Base-by-base conservation (phyloP, 495 filamentous ascomycete genomes). In the Cercophora samala region DNA sequence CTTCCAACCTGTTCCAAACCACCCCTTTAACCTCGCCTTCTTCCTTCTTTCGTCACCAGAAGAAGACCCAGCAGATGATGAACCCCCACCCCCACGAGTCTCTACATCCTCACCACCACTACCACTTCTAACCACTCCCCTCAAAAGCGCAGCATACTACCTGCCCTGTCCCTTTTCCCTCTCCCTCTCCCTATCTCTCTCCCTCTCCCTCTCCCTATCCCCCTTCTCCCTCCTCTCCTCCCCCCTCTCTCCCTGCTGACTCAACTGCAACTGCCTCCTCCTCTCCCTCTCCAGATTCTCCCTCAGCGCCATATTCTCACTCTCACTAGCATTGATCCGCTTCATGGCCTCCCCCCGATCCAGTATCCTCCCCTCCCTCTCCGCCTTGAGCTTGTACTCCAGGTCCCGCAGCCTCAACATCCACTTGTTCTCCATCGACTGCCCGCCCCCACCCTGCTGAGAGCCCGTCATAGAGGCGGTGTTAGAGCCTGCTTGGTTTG, bases 311-410 rank as follows among this genome's bases (percentile, higher is more conserved):
- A 87, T 84, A 72, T 93, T 94, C 79, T 95, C 91, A 15, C 84
- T 83, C 75, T 89, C 86, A 29, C 89, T 91, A 74, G 97, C 91
- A 70, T 93, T 91, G 24, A 99, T 83, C 69, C 95, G 82, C 82
- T 91, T 90, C 66, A 90, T 82, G 46, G 95, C 95, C 52, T 91
- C 92, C 26, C 81, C 88, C 22, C 94, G 87, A 79, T 99, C 95
- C 56, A 95, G 76, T 25, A 93, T 74, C 51, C 96, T 81, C n/a
- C 87, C 93, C 75, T 97, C 95, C 11, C 95, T 80, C 76, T 99
- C 95, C 21, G 89, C 88, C 72, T 97, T 97, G 26, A 99, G 82
- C 69, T 93, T 86, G 72, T 88, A 86, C 82, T 99, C 96, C 54
- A 98, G 76, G 69, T 97, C 93, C 62, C 90, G 85, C 19, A 99